Percentiles rank a stretch among this genome's conserved stretches.
These are phyloP conservation scores for Volvariella surrecta DNA, from an alignment of 1,284 basidiomycete genomes.

Conservation along the genomic window DNA sequence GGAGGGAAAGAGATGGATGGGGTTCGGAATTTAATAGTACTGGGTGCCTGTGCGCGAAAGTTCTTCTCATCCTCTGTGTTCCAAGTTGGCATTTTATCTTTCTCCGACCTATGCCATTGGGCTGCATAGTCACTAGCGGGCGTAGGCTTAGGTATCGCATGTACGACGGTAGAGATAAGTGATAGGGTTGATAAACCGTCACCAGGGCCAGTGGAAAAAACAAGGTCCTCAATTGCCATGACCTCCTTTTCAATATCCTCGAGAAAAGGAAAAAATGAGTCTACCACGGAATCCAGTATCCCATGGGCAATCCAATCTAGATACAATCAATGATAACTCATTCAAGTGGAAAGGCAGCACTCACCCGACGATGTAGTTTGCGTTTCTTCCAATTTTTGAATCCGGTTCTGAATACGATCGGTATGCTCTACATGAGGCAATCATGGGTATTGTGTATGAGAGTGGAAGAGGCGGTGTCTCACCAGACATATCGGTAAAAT, in stretches of 20 bases:
- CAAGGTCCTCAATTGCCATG: constrained; percentile 67
- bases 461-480: constrained; percentile 8
- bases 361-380: constrained; percentile 63
- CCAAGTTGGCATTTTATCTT: too few relatives aligned
- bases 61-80: too few relatives aligned
- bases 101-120: too few relatives aligned
- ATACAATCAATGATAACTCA: background rate
- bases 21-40: too few relatives aligned
- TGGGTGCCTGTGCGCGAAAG: too few relatives aligned
- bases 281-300: constrained; percentile 89
- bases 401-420: constrained; percentile 68
- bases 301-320: constrained; percentile 94
- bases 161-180: too few relatives aligned
- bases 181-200: too few relatives aligned
- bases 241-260: constrained; percentile 82
- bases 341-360: constrained; percentile 12
- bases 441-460: constrained; percentile 3
- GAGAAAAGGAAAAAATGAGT: constrained; percentile 88
- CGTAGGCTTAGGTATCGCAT: too few relatives aligned
- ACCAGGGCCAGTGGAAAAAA: constrained; percentile 25
- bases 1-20: too few relatives aligned
- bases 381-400: constrained; percentile 50
- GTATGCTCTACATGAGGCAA: constrained; percentile 55
- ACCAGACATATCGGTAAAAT: constrained; percentile 85
- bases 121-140: too few relatives aligned